A percentile compares a stretch with the other conserved stretches of the same genome.
These are phyloP conservation scores for Stagonosporopsis cucurbitacearum DNA, from an alignment of 2,329 filamentous ascomycete species.

Conservation along the genomic window DNA sequence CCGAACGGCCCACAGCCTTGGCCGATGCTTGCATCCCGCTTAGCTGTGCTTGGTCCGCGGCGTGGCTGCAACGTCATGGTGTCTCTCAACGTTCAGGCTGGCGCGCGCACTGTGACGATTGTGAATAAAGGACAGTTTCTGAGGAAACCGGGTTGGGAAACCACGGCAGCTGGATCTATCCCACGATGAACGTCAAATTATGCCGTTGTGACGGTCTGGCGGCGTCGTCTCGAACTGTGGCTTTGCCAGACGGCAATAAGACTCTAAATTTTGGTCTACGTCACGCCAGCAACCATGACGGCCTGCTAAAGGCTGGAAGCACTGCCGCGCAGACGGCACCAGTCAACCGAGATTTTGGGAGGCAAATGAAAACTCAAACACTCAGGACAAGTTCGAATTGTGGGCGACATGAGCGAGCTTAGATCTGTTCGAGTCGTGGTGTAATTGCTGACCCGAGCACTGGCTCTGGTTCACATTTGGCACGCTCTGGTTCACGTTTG, in stretches of 20 bases:
- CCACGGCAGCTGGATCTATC: not conserved
- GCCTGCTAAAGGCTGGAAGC: constrained; percentile 3
- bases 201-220: not conserved
- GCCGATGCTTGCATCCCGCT: constrained; percentile 19
- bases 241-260: not conserved
- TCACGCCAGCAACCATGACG: constrained; percentile 13
- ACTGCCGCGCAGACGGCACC: constrained; percentile 11
- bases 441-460: constrained; percentile 21
- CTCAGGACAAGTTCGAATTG: not conserved
- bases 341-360: constrained; percentile 13
- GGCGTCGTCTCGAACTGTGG: not conserved
- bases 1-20: constrained; percentile 14
- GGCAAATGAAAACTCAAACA: constrained; percentile 22
- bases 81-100: not conserved
- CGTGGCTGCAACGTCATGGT: constrained; percentile 19
- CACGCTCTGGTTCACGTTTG: constrained; percentile 16
- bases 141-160: not conserved
- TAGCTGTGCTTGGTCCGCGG: constrained; percentile 6
- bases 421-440: constrained; percentile 13
- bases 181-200: not conserved
- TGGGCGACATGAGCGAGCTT: constrained; percentile 1
- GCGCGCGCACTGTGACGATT: not conserved
- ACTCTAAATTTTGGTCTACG: constrained; percentile 9
- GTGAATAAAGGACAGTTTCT: constrained; percentile 1
- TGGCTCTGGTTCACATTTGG: constrained; percentile 11